A percentile compares a stretch with the other conserved stretches of the same genome.
These are phyloP conservation scores for Azolla pinnata DNA, from an alignment of 75 land plant genomes.

Conservation along the genomic window DNA sequence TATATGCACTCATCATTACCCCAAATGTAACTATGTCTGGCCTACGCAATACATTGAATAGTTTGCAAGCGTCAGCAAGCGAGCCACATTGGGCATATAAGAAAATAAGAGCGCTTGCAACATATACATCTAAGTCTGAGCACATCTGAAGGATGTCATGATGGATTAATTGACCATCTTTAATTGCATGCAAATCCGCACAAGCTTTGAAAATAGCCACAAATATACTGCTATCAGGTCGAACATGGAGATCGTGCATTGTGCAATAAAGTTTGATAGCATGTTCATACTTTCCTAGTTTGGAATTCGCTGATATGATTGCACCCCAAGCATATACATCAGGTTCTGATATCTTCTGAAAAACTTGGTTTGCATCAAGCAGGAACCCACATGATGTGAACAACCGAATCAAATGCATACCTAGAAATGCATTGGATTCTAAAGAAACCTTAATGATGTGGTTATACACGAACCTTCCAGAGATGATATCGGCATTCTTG, in stretches of 20 bases:
- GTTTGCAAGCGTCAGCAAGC: slow-evolving; percentile 3
- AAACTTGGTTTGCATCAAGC: slow-evolving; percentile 6
- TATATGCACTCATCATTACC: slow-evolving; percentile 42
- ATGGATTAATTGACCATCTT: slow-evolving; percentile 19
- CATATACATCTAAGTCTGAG: slow-evolving; percentile 1
- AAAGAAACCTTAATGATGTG: not conserved
- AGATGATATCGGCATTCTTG: not conserved
- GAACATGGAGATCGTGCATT: not conserved
- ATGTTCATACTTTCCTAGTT: not conserved
- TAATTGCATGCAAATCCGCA: slow-evolving; percentile 1
- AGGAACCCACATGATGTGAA: slow-evolving; percentile 1
- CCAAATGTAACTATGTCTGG: slow-evolving; percentile 28
- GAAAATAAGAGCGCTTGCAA: slow-evolving; percentile 10
- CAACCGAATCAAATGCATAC: slow-evolving; percentile 2
- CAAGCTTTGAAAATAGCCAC: slow-evolving; percentile 2
- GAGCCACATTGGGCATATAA: slow-evolving; percentile 15
- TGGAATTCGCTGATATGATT: slow-evolving; percentile 3
- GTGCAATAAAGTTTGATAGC: slow-evolving; percentile 1
- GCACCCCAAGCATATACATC: slow-evolving; percentile 1
- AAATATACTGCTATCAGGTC: not conserved
- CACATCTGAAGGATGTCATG: slow-evolving; percentile 1
- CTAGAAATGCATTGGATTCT: not conserved
- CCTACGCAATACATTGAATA: slow-evolving; percentile 1
- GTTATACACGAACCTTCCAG: not conserved
- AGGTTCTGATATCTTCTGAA: not conserved